Evolutionary conservation across 805 yeast species (phyloP), one percentile per base, ranked within the genome.

Genomic region (Kodamaea sagamina): DNA sequence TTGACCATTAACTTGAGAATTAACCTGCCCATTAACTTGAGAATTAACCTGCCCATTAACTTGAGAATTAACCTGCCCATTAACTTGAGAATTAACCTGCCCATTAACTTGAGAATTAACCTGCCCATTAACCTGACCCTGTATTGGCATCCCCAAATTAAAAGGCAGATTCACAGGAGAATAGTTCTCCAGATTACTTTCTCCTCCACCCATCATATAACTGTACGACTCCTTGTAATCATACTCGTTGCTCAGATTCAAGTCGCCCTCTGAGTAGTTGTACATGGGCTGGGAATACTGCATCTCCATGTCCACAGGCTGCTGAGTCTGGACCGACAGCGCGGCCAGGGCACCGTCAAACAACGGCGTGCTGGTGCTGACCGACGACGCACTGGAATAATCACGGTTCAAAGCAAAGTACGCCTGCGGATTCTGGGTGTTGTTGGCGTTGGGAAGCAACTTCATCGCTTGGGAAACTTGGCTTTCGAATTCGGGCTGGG

Each of bases 211-310:
- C 42, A 42, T 34, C 39, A 39, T 35, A 27, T 48, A 45, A 31
- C 47, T 43, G 32, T 48, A 48, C 13, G 47, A 43, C 18, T 48
- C 51, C 29, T 44, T 44, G 36, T 43, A 48, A 18, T 48, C 51
- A 16, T 45, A 45, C 9, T 48, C 51, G 21, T 29, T 29, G 19
- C 34, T 29, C 34, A 29, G 34, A 19, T 29, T 29, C 19, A 29
- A 29, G 34, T 29, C 34, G 5, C 34, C 34, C 15, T 29, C 34
- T 6, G 34, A 29, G 19, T 29, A 29, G 18, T 29, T 29, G 19
- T 29, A 29, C 34, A 29, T 29, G 4, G 34, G 34, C 7, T 29
- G 34, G 19, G n/a, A 13, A 10, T 29, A 29, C 19, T 19, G 38
- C 28, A 21, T 24, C 18, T 24, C 38, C 38, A 35, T 35, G 18